Conservation (phyloP, 2,329 filamentous ascomycete genomes). For the Myriosclerotinia duriaeana region DNA sequence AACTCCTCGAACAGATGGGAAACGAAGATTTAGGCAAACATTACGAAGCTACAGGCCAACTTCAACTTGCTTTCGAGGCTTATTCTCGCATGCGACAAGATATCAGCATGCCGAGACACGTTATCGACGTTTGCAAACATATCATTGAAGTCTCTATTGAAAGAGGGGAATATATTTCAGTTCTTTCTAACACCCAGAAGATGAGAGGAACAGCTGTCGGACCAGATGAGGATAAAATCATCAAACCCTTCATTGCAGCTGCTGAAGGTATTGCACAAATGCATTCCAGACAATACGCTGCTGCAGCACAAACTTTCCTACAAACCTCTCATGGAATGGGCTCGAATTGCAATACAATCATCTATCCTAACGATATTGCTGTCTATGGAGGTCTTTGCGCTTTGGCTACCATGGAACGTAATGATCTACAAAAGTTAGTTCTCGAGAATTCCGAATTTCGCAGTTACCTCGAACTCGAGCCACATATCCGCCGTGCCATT, state of each 20-base stretch:
- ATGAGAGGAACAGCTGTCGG: slow-evolving; percentile 52
- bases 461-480: slow-evolving; percentile 85
- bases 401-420: slow-evolving; percentile 82
- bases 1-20: slow-evolving; percentile 65
- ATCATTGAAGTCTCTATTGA: slow-evolving; percentile 75
- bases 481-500: slow-evolving; percentile 89
- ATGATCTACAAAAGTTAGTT: slow-evolving; percentile 70
- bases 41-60: slow-evolving; percentile 74
- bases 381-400: slow-evolving; percentile 89
- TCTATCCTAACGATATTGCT: slow-evolving; percentile 84
- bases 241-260: slow-evolving; percentile 54
- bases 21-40: slow-evolving; percentile 89
- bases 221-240: slow-evolving; percentile 47
- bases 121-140: slow-evolving; percentile 78
- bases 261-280: slow-evolving; percentile 63
- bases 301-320: slow-evolving; percentile 70
- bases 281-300: slow-evolving; percentile 54
- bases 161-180: slow-evolving; percentile 72
- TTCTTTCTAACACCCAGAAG: slow-evolving; percentile 66
- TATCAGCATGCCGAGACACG: slow-evolving; percentile 78
- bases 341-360: slow-evolving; percentile 65
- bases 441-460: slow-evolving; percentile 81
- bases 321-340: slow-evolving; percentile 45
- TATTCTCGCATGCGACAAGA: slow-evolving; percentile 88
- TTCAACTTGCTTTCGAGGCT: slow-evolving; percentile 69